Evolutionary conservation across 2,329 filamentous ascomycete species (phyloP), one percentile per base, ranked within the genome.

Genomic region (Hypoxylon rubiginosum): DNA sequence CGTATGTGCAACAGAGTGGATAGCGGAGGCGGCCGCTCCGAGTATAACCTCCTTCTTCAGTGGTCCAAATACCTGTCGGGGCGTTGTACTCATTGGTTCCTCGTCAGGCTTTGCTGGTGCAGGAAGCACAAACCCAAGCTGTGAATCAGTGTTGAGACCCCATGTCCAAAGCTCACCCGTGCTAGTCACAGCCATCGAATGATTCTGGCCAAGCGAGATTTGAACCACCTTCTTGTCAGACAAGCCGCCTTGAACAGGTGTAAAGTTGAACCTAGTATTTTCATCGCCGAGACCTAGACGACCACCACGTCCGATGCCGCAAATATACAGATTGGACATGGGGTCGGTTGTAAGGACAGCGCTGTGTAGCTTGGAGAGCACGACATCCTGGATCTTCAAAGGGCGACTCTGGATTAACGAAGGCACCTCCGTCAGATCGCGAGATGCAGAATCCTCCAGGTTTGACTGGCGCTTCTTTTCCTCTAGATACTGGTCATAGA

Each of bases 131-230:
- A 97, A 98, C 4, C 96, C 96, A 13, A 99, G 85, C 76, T 98
- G 95, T 1, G 91, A 93, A 75, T 88, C 90, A 7, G 86, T 89
- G 73, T 97, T 98, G 70, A 91, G 92, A 7, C 96, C 96, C 96
- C 96, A 99, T 1, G 93, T 96, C 83, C 93, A 97, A 5, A 97
- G 88, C 71, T 97, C 93, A n/a, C 96, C 95, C 57, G 90, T 86
- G n/a, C 90, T 90, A 3, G 92, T 92, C 5, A 98, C 83, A 1
- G 93, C 95, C 77, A 99, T 84, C 2, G 92, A 92, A 77, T 99
- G 96, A 71, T 97, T 96, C 75, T 97, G 93, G 0, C 96, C 96
- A 2, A 99, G 84, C 1, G 94, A 93, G 50, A 97, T 86, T n/a
- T 89, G 87, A 2, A 86, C 82, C 4, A 97, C 85, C 72, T 89